These are phyloP conservation scores for Brettanomyces anomalus DNA, from an alignment of 805 yeast genomes.

Conservation along the genomic window DNA sequence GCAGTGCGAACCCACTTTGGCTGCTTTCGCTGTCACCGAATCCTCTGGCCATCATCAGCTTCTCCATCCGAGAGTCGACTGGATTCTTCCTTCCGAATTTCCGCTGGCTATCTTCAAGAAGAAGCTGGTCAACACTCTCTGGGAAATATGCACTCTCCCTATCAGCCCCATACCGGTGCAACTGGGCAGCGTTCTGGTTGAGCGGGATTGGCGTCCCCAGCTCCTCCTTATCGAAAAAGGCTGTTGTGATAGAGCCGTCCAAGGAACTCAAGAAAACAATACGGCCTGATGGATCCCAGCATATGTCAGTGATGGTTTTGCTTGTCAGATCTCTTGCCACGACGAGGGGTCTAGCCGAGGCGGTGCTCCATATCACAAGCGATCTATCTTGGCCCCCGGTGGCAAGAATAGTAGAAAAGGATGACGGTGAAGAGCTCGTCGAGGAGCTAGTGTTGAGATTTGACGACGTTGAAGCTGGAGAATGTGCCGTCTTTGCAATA, in stretches of 20 bases:
- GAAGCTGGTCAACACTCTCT: constrained; percentile 73
- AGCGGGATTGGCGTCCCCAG: constrained; percentile 53
- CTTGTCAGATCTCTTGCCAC: constrained; percentile 69
- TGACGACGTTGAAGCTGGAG: too few relatives aligned
- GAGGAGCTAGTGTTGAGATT: too few relatives aligned
- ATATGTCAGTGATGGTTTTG: constrained; percentile 78
- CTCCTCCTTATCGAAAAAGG: constrained; percentile 55
- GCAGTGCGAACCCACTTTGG: background rate
- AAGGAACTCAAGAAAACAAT: constrained; percentile 67
- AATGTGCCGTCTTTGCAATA: too few relatives aligned
- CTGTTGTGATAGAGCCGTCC: constrained; percentile 72
- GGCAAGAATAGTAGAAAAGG: constrained; percentile 65
- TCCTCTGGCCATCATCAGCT: constrained; percentile 27
- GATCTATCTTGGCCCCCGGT: constrained; percentile 94
- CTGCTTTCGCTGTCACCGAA: constrained; percentile 1
- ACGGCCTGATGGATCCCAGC: constrained; percentile 82
- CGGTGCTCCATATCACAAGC: constrained; percentile 81
- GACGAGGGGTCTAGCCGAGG: constrained; percentile 64
- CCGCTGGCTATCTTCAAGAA: constrained; percentile 57
- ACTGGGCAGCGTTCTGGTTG: constrained; percentile 57
- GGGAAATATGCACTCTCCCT: constrained; percentile 79
- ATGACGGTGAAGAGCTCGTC: constrained; percentile 10
- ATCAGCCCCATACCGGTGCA: constrained; percentile 82
- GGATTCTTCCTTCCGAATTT: constrained; percentile 6
- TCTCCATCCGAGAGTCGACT: constrained; percentile 28